Base-by-base conservation (phyloP, 169 alveolate genomes). In the Plasmodium yoelii region DNA sequence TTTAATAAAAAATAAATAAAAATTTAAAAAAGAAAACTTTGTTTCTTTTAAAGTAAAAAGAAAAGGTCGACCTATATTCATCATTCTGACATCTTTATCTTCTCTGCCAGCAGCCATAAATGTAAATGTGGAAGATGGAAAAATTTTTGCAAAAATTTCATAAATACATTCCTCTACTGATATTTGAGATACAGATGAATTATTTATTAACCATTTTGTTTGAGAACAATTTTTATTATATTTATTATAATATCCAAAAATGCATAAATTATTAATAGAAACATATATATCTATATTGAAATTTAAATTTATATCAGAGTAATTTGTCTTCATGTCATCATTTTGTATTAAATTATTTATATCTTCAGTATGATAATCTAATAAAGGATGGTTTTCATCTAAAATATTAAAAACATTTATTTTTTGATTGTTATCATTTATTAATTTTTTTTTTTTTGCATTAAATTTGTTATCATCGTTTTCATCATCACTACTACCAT, bases 31-130 rank as follows among this genome's bases (percentile, higher is more conserved):
- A 39, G 91, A 86, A 51, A 86, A 86, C 71, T 59, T 86, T 0
- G 91, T 86, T 46, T 86, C 91, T 46, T 70, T 86, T 51, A 86
- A 63, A 46, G 71, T 87, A 59, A 59, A 70, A 53, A 86, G 75
- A 49, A 86, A 86, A 34, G 91, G 91, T 57, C 91, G 69, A 18
- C 91, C 91, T 57, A 70, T 57, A 72, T 57, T 97, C 49, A 96
- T 95, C 98, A 96, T 96, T 53, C 98, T 80, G 1, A 95, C 98
- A 89, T 96, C 98, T 42, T 95, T 84, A 73, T 96, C 98, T 90
- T 96, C 98, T 61, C 98, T 86, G n/a, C 98, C 98, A 55, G 96
- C 94, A 0, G 94, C 94, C 65, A 87, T 88, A 67, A 87, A 88
- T 28, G 89, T 87, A 42, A 64, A 12, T 4, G 39, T 28, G 18